Evolutionary conservation across 1,284 basidiomycete species (phyloP), one percentile per base, ranked within the genome.

Genomic region (Tilletia setariae): DNA sequence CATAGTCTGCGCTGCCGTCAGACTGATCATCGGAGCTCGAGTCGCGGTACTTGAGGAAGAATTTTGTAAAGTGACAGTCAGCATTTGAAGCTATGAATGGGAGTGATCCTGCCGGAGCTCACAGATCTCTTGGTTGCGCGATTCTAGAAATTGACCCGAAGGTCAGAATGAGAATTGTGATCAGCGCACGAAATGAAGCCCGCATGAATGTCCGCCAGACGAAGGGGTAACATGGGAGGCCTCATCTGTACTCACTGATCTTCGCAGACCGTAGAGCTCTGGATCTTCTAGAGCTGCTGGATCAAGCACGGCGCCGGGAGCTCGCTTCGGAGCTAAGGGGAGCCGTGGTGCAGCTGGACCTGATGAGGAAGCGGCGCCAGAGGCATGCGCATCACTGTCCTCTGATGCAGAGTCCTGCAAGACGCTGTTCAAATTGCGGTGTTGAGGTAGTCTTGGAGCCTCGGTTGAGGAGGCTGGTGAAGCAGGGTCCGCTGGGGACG

Each of bases 211-310:
- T 40, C 6, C 35, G 35, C 35, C 35, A 40, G 35, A 40, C 35
- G 35, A 11, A 40, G 35, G 35, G 11, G 35, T 4, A 6, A 11
- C 35, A 6, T 40, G 11, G 35, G 35, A n/a, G 35, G 6, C 35
- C 4, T 40, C 35, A 6, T 11, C 4, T 40, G 35, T 71, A 75
- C 84, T 72, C 66, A 83, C 83, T 65, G 83, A 84, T 70, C 83
- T 67, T 64, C 83, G 68, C 1, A 84, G 74, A 11, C 83, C 83
- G 70, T 83, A 84, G 23, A 83, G 76, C 67, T 77, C 79, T 28
- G 77, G 79, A 67, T 82, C 76, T 49, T 19, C 16, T 16, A 49
- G 46, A 19, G 21, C 46, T 23, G 46, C 19, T n/a, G 19, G 46
- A 6, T n/a, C 46, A 23, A 49, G 46, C 46, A 49, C 21, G 16